Evolutionary conservation across 495 filamentous ascomycete genomes (phyloP), one percentile per base, ranked within the genome.

Genomic region (Penicillium cataractarum): DNA sequence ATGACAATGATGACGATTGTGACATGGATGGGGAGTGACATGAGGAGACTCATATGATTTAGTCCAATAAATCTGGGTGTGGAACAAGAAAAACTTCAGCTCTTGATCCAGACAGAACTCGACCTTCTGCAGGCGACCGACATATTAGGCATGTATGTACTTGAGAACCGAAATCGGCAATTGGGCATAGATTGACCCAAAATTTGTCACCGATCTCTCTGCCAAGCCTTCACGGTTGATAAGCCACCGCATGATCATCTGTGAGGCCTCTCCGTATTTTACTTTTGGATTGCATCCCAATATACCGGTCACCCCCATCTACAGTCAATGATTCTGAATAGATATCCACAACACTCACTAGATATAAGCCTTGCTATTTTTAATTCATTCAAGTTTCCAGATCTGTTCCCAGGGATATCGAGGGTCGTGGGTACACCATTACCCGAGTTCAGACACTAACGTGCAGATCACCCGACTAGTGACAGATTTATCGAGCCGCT

Each of bases 1-100:
- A 76, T 40, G 71, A 72, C 33, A 64, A 79, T 44, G 33, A 67
- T 58, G 61, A 79, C 22, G 24, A 72, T 44, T 32, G 64, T 58
- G 61, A 62, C 44, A 67, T 65, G 63, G 33, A 69, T 24, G n/a
- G 40, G n/a, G n/a, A 22, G 17, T 24, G 8, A 21, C 8, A 22
- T 46, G 19, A 24, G 19, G 12, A 22, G 10, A 46, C 9, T 46
- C 3, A 10, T 24, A 22, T 4, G 21, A 24, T 24, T 9, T 4
- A 46, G 42, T 12, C 22, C 19, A 46, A 3, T 10, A 12, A 3
- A 46, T 22, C 24, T 10, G 8, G 19, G 21, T 24, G 42, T 22
- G 19, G 10, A 4, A 12, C 10, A 46, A 22, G 3, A 2, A 8
- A 4, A 46, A n/a, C 0, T 9, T 24, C 42, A 8, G 42, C 8